These are phyloP conservation scores for Protomyces lactucae-debilis DNA, from an alignment of 1,139 yeast genomes.

Conservation along the genomic window DNA sequence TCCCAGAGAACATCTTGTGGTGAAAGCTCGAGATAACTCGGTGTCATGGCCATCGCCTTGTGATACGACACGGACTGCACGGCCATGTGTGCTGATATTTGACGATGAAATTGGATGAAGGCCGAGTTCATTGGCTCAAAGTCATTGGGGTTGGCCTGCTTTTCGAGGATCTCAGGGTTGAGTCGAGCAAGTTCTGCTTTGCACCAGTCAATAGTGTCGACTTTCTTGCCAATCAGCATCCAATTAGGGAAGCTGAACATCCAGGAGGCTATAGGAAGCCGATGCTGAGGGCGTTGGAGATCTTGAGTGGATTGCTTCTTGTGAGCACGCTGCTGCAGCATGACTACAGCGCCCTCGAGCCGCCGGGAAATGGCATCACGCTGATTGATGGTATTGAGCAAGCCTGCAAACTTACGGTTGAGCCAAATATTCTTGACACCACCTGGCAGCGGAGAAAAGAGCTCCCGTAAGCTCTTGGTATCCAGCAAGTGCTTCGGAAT, in stretches of 20 bases:
- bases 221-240: slow-evolving; percentile 67
- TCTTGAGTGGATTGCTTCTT: slow-evolving; percentile 44
- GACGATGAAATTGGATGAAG: slow-evolving; percentile 79
- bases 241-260: slow-evolving; percentile 35
- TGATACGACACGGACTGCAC: slow-evolving; percentile 68
- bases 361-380: slow-evolving; percentile 61
- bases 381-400: slow-evolving; percentile 54
- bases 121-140: slow-evolving; percentile 61
- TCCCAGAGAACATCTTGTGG: slow-evolving; percentile 85
- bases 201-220: slow-evolving; percentile 72
- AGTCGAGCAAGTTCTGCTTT: slow-evolving; percentile 62
- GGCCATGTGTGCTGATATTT: slow-evolving; percentile 82
- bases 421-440: slow-evolving; percentile 58
- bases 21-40: slow-evolving; percentile 61
- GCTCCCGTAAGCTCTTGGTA: slow-evolving; percentile 53
- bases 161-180: slow-evolving; percentile 52
- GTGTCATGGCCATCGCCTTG: slow-evolving; percentile 57
- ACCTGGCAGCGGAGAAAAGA: slow-evolving; percentile 65
- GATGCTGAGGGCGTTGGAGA: slow-evolving; percentile 66
- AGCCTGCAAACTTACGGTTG: slow-evolving; percentile 59
- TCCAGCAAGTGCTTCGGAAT: slow-evolving; percentile 70
- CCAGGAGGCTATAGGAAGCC: slow-evolving; percentile 45
- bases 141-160: slow-evolving; percentile 40
- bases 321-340: slow-evolving; percentile 57
- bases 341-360: slow-evolving; percentile 67